These are phyloP conservation scores for Leccinum ochraceum DNA, from an alignment of 768 basidiomycete genomes.

Conservation along the genomic window DNA sequence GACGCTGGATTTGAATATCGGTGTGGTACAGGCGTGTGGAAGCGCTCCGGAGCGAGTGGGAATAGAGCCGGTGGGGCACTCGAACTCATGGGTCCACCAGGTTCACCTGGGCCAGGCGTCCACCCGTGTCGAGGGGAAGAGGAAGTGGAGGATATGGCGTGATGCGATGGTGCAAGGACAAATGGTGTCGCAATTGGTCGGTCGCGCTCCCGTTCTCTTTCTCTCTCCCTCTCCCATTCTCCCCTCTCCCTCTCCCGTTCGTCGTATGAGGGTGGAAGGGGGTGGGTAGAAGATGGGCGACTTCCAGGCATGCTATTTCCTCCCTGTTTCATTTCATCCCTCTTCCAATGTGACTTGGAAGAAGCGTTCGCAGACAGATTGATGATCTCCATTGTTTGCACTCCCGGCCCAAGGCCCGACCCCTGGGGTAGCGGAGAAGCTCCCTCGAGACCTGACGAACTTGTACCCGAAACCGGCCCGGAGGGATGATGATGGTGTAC, in stretches of 20 bases:
- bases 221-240: constrained; percentile 26
- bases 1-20: constrained; percentile 25
- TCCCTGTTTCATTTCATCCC: constrained; percentile 34
- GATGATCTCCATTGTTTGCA: constrained; percentile 53
- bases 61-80: constrained; percentile 31
- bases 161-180: constrained; percentile 48
- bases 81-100: constrained; percentile 25
- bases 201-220: constrained; percentile 48
- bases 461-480: constrained; percentile 19
- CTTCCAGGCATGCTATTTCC: constrained; percentile 32
- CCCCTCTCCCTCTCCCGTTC: constrained; percentile 29
- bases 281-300: constrained; percentile 42
- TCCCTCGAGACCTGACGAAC: constrained; percentile 29
- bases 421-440: constrained; percentile 37
- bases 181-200: constrained; percentile 56
- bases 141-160: constrained; percentile 32
- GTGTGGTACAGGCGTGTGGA: constrained; percentile 33
- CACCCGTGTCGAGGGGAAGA: constrained; percentile 49
- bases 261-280: constrained; percentile 32
- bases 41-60: constrained; percentile 30
- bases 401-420: constrained; percentile 35
- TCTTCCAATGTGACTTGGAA: constrained; percentile 41
- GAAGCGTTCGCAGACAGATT: constrained; percentile 41
- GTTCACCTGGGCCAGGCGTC: constrained; percentile 26
- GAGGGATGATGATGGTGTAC: constrained; percentile 49